Percentiles rank a stretch among this genome's conserved stretches.
Conservation (phyloP, 306 rosid genomes). For the Cucumis sativus region DNA sequence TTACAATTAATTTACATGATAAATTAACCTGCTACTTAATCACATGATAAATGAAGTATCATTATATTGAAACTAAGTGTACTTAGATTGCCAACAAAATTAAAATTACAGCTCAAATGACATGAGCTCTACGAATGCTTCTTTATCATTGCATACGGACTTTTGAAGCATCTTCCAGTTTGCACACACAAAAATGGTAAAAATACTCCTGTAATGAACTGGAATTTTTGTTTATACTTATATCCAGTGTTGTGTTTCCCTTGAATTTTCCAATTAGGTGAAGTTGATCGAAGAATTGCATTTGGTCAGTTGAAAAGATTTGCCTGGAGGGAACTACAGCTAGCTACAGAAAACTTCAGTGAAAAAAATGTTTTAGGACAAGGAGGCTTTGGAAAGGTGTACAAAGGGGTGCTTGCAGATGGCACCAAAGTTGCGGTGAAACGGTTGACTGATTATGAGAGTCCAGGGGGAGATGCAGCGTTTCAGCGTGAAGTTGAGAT, state of each 20-base stretch:
- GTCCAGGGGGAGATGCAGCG: slow-evolving; percentile 97
- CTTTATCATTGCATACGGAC: neutral
- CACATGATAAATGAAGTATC: neutral
- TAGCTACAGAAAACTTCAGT: slow-evolving; percentile 82
- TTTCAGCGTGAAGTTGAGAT: slow-evolving; percentile 98
- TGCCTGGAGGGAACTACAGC: slow-evolving; percentile 86
- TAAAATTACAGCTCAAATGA: no score
- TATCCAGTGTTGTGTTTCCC: neutral
- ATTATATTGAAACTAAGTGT: neutral
- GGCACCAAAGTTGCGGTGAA: slow-evolving; percentile 87
- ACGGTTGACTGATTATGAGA: slow-evolving; percentile 81
- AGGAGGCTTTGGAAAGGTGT: slow-evolving; percentile 99
- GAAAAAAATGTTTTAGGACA: slow-evolving; percentile 92
- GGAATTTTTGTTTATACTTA: neutral
- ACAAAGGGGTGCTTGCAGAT: slow-evolving; percentile 88
- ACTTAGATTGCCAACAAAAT: neutral
- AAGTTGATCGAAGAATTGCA: slow-evolving; percentile 91
- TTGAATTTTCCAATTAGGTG: slow-evolving; percentile 44
- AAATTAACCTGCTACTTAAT: neutral
- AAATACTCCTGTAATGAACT: neutral
- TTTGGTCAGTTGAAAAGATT: slow-evolving; percentile 89
- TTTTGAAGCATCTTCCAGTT: neutral
- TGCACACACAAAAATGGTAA: neutral
- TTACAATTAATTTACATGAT: neutral
- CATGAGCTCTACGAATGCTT: neutral